Evolutionary conservation across 176 grass and related monocot genomes (phyloP), one percentile per base, ranked within the genome.

Genomic region (Lolium perenne): DNA sequence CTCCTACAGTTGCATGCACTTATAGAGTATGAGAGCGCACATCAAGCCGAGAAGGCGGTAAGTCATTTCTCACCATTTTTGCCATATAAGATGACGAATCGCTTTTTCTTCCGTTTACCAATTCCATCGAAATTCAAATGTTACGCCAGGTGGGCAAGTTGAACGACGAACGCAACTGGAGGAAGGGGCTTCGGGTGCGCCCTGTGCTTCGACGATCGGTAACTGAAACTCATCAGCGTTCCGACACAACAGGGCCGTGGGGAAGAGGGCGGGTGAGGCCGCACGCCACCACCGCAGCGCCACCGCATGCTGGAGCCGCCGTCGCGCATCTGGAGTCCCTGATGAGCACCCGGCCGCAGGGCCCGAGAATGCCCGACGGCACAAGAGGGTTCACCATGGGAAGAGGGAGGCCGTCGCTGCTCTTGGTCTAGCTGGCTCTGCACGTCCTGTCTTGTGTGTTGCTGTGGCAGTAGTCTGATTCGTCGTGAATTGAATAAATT

Each of bases 161-260:
- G 55, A 94, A 89, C 68, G 93, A 95, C 56, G 84, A 88, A 41
- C 64, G 90, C 26, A 92, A 92, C 80, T 95, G 93, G 93, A 79
- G 90, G 87, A 95, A 91, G 57, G 91, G 88, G 20, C 88, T 95
- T 57, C 86, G 91, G 4, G 91, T 95, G 66, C 90, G 93, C 23
- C 32, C 87, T 0, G 84, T 92, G 66, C 77, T 89, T 2, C 75
- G 81, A 20, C 89, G 84, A 77, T 71, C 80, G 65, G 86, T 93
- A 83, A 22, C 61, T 25, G 54, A 85, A 81, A 4, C 64, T 57
- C 48, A 32, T 63, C 55, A 56, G 20, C 9, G 35, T 25, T 11
- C 57, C 60, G 60, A 63, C 22, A 8, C 21, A 61, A 18, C 35
- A 86, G 56, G 66, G 41, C 54, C 64, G 10, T 91, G 92, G 92